Evolutionary conservation across 176 grass and related monocot genomes (phyloP).

Genomic region (Rhynchospora breviuscula): DNA sequence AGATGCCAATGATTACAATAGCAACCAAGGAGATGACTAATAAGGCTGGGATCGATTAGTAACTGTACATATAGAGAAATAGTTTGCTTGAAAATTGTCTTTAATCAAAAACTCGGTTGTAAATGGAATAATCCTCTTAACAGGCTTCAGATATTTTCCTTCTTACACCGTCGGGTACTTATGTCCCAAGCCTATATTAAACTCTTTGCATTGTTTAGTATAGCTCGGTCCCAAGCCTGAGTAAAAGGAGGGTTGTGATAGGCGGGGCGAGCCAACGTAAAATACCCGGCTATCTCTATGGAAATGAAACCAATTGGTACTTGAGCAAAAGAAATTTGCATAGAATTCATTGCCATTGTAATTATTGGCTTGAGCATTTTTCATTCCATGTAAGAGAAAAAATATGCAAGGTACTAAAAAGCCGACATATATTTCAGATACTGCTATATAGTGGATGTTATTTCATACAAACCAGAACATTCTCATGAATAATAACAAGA

Average conservation of each 20-base stretch:
- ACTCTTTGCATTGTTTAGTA: too few relatives aligned
- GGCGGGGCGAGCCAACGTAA: too few relatives aligned
- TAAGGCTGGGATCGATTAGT: neutral
- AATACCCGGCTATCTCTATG: too few relatives aligned
- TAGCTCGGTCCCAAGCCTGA: too few relatives aligned
- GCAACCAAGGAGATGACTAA: slow-evolving; percentile 27
- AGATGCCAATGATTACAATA: slow-evolving; percentile 24
- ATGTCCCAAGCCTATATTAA: too few relatives aligned
- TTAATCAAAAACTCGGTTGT: neutral
- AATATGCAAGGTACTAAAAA: neutral
- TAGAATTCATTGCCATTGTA: neutral
- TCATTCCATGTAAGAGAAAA: neutral
- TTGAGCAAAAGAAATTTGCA: neutral
- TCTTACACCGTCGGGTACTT: neutral
- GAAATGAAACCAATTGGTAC: too few relatives aligned
- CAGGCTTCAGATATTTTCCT: neutral
- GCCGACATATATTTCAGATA: neutral
- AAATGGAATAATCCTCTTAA: neutral
- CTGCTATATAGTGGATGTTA: neutral
- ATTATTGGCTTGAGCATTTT: neutral
- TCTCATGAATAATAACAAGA: neutral
- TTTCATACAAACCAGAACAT: neutral
- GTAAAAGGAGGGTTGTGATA: too few relatives aligned
- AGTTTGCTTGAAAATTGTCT: neutral
- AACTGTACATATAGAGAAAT: neutral